Base-by-base conservation (phyloP, 106 monocot genomes). In the Posidonia australis region DNA sequence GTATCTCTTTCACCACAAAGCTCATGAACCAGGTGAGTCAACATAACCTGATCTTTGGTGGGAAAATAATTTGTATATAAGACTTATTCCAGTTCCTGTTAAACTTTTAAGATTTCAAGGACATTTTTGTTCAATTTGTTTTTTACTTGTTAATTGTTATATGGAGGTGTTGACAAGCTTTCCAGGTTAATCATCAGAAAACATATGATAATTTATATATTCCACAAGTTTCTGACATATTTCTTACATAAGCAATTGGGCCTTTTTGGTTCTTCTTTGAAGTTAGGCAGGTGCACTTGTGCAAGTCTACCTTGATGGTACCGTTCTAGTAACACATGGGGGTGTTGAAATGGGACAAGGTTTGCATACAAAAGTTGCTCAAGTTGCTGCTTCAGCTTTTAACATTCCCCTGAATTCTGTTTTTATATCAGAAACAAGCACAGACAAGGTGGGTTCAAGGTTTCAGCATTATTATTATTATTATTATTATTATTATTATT, bases 311-410 rank as follows among this genome's bases (percentile, higher is more conserved):
- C 74, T 79, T 62, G 98, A 98, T 76, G 98, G 98, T 13, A 83
- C 75, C 46, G 85, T 98, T 80, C 64, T 98, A 54, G 90, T 98
- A 41, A 91, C 98, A 65, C 98, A 98, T 85, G 98, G 98, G 19
- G 98, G 98, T 24, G 98, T 98, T 70, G 98, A 98, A 64, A 98
- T 98, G 98, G 98, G 98, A 45, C 98, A 98, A 67, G 98, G 98
- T 46, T 66, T 98, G 49, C 98, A 98, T 72, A 98, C 98, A 48
- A 98, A 98, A 74, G 68, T 98, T 58, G 98, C 98, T 26, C 98
- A 98, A 67, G 77, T 98, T 77, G 98, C 98, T 48, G 98, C 98
- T 42, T 83, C 98, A 41, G 78, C 82, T 60, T 88, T 98, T 19
- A 80, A 78, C 65, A 88, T 98, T 44, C 91, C 98, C 77, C 72